Base-by-base conservation (phyloP, 257 asterid genomes). In the Linaria vulgaris region DNA sequence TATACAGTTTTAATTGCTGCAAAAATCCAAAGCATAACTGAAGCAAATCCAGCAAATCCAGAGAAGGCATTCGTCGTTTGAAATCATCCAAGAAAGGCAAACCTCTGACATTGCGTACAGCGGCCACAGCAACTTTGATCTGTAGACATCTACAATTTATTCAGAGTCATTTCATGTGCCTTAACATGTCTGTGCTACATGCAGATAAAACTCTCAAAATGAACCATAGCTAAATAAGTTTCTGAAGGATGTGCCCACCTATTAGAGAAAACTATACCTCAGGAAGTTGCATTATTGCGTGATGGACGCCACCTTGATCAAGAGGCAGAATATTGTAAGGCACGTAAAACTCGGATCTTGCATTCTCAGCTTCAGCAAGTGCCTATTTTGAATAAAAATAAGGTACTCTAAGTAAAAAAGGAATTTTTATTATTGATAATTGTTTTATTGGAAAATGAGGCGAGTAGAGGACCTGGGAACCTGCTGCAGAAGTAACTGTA, bases 271-370 rank as follows among this genome's bases (percentile, higher is more conserved):
- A 56, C 60, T 76, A 75, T 69, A 92, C 99, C 99, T 92, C 99
- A 24, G 95, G 94, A 53, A 92, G 95, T 73, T 89, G 99, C 97
- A 90, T 92, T 63, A 89, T 89, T 14, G 99, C 85, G 15, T 88
- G 96, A 72, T 78, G 87, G 75, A 82, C 81, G 10, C 97, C 96
- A 76, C 87, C 96, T 74, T 79, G 87, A 78, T 87, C 96, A 51
- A 92, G 97, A 48, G 99, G 97, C 59, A 92, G 96, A 73, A 89
- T 85, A 76, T 89, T 92, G 66, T 82, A 85, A 17, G 95, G 85
- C 73, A 81, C 92, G 64, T 73, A 89, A 57, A 83, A 70, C 62
- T 83, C 88, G 41, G 96, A 83, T 54, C 88, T 87, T 27, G 86
- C 76, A 66, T 73, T 74, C 37, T 85, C 97, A 58, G 66, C 20